Evolutionary conservation across 1,284 basidiomycete species (phyloP), one percentile per base, ranked within the genome.

Genomic region (Vanrija sp.): DNA sequence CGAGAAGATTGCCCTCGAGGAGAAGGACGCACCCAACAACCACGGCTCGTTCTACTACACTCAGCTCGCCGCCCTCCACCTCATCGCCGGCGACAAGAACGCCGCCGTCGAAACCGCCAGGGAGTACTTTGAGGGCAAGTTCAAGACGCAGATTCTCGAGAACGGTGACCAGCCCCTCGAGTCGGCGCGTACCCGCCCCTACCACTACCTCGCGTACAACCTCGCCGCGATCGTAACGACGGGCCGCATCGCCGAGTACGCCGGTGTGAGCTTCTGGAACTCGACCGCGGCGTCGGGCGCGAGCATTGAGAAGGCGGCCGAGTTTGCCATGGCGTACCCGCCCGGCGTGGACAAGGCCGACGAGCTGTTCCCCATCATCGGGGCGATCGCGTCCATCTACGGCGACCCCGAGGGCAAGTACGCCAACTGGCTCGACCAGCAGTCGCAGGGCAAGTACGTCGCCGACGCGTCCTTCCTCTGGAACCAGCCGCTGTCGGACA

Each of bases 171-270:
- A 67, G 56, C 62, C 65, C 16, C 54, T 57, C 24, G 70, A 72
- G 53, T 41, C 62, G 14, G 56, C 51, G 19, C 64, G 70, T 47
- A 71, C 72, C 0, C 55, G 71, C 18, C 68, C 71, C 0, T 71
- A 62, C 58, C 71, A 73, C 53, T 73, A 73, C 54, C 58, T 66
- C 23, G 54, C 66, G 12, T 73, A 71, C 64, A 72, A 71, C 52
- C 57, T 72, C 12, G 66, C 66, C 10, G 68, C 53, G 9, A 48
- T 68, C 36, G 37, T 69, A 6, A 52, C 53, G 19, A 27, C 44
- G n/a, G 54, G 49, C 12, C 57, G 53, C 31, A 27, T 59, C 14
- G 49, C 45, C 20, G 23, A 49, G 37, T 59, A 59, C 37, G 57
- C 50, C 15, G 65, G 60, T 22, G 54, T 54, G 20, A 44, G 50